Percentiles rank a stretch among this genome's conserved stretches.
phyloP scores from a whole-genome alignment of 75 land plant genomes.

The Selaginella tamariscina region DNA sequence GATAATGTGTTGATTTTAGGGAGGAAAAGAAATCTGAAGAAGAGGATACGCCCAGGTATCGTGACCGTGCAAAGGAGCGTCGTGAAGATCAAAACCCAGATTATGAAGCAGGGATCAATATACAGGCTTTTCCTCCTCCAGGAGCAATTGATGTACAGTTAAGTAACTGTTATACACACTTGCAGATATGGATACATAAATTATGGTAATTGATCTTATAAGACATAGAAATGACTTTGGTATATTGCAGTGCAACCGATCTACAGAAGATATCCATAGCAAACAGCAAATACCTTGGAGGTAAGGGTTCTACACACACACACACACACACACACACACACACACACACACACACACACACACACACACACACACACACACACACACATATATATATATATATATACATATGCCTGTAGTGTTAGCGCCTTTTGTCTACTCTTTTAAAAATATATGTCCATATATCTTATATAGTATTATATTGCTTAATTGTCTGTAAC shows the following conservation, averaged over 20 bases:
- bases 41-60: conserved; percentile 60
- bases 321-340: too few relatives aligned
- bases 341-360: too few relatives aligned
- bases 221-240: not conserved
- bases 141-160: conserved; percentile 76
- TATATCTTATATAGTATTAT: not conserved
- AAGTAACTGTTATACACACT: too few relatives aligned
- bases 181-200: too few relatives aligned
- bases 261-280: conserved; percentile 90
- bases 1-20: too few relatives aligned
- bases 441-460: not conserved
- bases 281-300: conserved; percentile 99
- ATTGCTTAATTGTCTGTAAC: conserved; percentile 9
- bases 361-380: too few relatives aligned
- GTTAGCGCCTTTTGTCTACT: not conserved
- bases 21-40: conserved; percentile 73
- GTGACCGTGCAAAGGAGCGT: conserved; percentile 96
- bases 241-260: conserved; percentile 51
- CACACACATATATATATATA: too few relatives aligned
- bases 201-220: too few relatives aligned
- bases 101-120: conserved; percentile 57
- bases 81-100: conserved; percentile 98
- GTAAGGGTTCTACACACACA: conserved; percentile 38
- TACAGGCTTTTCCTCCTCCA: conserved; percentile 98
- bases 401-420: not conserved